Base-by-base conservation (phyloP, 352 stramenopile genomes). In the Nothophytophthora sp. region DNA sequence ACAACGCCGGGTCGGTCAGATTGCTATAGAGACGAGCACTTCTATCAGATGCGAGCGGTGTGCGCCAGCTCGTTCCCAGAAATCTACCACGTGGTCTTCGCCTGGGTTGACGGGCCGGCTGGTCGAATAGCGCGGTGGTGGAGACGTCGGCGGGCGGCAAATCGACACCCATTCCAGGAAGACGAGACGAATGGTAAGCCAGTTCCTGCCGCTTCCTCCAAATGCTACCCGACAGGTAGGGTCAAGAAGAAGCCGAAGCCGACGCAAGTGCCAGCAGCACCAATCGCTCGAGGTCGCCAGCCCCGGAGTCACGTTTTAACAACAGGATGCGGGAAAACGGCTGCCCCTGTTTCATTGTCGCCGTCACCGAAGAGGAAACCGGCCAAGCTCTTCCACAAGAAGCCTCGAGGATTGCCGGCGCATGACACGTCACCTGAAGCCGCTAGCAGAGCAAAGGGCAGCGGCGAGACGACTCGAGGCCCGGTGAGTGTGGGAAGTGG, bases 51-150 rank as follows among this genome's bases (percentile, higher is more conserved):
- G 29, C 66, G 68, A 16, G 9, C n/a, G 5, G 18, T 76, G 13
- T 82, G 66, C 47, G 53, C 22, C 27, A 25, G 8, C 15, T 44
- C 32, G 20, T 82, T 80, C 22, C 55, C 55, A 24, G 34, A 34
- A 4, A 78, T 82, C 37, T 72, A 78, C 37, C 44, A 49, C 11
- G 48, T 41, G 5, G 50, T 73, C 13, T 80, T 82, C 35, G 58
- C 42, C 7, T 73, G 66, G 65, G 28, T 76, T n/a, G 69, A 73
- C 30, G 48, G 28, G 1, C 68, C 55, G 28, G 66, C 65, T 23
- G 30, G 38, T 12, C 56, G 35, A n/a, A 70, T 82, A 47, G 55
- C 46, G 18, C 38, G 41, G 1, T 75, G 70, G 46, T 82, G 72
- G 72, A 63, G 48, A 27, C 42, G 34, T 16, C 13, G 43, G 13